Conservation (phyloP, 805 yeast genomes). For the Blastobotrys terrestris region DNA sequence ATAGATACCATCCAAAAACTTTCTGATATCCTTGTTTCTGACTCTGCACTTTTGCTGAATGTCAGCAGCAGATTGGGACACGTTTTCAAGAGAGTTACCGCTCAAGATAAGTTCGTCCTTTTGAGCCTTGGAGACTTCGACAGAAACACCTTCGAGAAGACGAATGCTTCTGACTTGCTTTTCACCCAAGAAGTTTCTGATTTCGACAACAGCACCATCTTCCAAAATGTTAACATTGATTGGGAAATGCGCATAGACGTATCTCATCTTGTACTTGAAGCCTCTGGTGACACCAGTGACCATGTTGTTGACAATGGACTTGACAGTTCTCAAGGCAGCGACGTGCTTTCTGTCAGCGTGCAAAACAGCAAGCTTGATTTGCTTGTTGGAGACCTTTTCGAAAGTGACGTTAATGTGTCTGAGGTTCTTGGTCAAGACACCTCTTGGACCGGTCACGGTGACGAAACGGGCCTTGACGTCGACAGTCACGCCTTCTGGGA, state of each 20-base stretch:
- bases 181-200: conserved; percentile 99
- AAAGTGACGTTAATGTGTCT: conserved; percentile 94
- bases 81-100: conserved; percentile 97
- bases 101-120: conserved; percentile 91
- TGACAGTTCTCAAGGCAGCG: conserved; percentile 98
- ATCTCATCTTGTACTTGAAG: conserved; percentile 99
- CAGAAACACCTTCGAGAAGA: conserved; percentile 83
- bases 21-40: conserved; percentile 99
- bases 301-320: conserved; percentile 89
- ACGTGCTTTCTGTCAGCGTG: conserved; percentile 99
- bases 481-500: conserved; percentile 92
- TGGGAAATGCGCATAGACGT: conserved; percentile 99
- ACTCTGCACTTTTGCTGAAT: conserved; percentile 97
- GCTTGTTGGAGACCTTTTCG: conserved; percentile 60
- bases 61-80: conserved; percentile 98
- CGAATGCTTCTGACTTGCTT: conserved; percentile 88
- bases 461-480: conserved; percentile 85
- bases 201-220: conserved; percentile 77
- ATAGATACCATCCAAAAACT: conserved; percentile 99
- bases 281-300: conserved; percentile 99
- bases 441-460: conserved; percentile 97
- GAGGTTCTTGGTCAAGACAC: conserved; percentile 82
- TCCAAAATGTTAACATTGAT: conserved; percentile 92
- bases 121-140: conserved; percentile 72
- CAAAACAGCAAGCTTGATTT: conserved; percentile 86